Conservation (phyloP, 176 grass and related monocot genomes). For the Microstegium vimineum region DNA sequence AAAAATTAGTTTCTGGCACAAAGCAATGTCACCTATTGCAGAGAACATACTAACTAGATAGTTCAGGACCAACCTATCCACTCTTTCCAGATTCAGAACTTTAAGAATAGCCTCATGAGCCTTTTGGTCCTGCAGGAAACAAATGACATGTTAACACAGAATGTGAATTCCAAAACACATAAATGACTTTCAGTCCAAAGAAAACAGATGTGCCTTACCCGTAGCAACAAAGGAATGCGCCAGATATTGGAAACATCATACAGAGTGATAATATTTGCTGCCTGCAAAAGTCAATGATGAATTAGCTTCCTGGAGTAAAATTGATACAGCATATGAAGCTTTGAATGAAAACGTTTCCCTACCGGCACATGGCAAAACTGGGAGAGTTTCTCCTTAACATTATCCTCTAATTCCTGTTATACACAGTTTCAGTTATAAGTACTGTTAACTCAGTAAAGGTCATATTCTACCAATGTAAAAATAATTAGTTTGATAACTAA, state of each 20-base stretch:
- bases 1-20: not conserved
- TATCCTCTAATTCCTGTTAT: slow-evolving; percentile 57
- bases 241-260: slow-evolving; percentile 88
- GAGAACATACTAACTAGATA: slow-evolving; percentile 20
- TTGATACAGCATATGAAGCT: not conserved
- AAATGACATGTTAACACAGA: slow-evolving; percentile 1
- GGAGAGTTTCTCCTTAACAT: slow-evolving; percentile 80
- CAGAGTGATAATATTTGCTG: slow-evolving; percentile 55
- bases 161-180: not conserved
- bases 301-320: slow-evolving; percentile 13
- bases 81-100: slow-evolving; percentile 65
- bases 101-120: slow-evolving; percentile 75
- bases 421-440: slow-evolving; percentile 1
- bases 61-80: slow-evolving; percentile 49
- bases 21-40: not conserved
- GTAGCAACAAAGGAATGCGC: slow-evolving; percentile 68
- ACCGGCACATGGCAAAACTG: slow-evolving; percentile 86
- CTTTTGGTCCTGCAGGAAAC: slow-evolving; percentile 57
- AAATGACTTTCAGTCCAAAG: not conserved
- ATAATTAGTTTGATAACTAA: slow-evolving; percentile 9
- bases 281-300: slow-evolving; percentile 43
- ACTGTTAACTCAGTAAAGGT: slow-evolving; percentile 1
- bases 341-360: slow-evolving; percentile 3
- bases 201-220: slow-evolving; percentile 41
- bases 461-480: not conserved